These are phyloP conservation scores for Themeda triandra DNA, from an alignment of 176 grass and related monocot genomes.

Conservation along the genomic window DNA sequence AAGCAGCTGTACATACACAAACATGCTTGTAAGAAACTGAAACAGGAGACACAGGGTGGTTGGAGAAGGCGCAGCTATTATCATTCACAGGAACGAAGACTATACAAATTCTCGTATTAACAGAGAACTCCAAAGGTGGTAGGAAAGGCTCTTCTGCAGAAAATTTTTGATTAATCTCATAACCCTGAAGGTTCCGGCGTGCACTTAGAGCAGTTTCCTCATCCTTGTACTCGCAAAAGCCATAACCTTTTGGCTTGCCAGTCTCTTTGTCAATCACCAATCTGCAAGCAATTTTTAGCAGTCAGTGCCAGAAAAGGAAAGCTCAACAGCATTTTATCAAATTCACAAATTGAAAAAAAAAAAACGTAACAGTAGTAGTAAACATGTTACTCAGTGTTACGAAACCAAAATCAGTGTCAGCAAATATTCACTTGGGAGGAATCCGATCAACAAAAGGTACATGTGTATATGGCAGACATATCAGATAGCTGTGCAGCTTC, in stretches of 20 bases:
- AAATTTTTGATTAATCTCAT: constrained; percentile 75
- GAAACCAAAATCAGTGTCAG: neutral
- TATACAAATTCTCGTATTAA: constrained; percentile 42
- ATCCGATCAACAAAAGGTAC: neutral
- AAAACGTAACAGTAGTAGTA: neutral
- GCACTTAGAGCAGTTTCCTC: constrained; percentile 98
- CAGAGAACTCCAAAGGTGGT: constrained; percentile 22
- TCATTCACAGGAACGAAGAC: constrained; percentile 40
- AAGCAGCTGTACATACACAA: constrained; percentile 42
- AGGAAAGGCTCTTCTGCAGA: constrained; percentile 42
- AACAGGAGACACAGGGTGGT: constrained; percentile 33
- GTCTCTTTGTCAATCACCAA: constrained; percentile 96
- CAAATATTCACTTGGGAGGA: neutral
- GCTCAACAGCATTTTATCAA: neutral
- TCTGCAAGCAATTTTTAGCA: constrained; percentile 48
- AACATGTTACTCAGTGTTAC: neutral
- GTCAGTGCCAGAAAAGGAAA: constrained; percentile 20
- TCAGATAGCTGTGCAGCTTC: too few species aligned
- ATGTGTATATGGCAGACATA: too few species aligned
- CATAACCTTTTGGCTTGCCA: constrained; percentile 94
- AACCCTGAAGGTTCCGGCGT: constrained; percentile 92
- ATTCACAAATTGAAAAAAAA: neutral
- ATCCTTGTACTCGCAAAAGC: constrained; percentile 98
- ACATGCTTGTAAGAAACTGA: constrained; percentile 32
- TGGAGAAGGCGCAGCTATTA: constrained; percentile 36